Evolutionary conservation across 2,329 filamentous ascomycete genomes (phyloP), one percentile per base, ranked within the genome.

Genomic region (Monilinia polystroma): DNA sequence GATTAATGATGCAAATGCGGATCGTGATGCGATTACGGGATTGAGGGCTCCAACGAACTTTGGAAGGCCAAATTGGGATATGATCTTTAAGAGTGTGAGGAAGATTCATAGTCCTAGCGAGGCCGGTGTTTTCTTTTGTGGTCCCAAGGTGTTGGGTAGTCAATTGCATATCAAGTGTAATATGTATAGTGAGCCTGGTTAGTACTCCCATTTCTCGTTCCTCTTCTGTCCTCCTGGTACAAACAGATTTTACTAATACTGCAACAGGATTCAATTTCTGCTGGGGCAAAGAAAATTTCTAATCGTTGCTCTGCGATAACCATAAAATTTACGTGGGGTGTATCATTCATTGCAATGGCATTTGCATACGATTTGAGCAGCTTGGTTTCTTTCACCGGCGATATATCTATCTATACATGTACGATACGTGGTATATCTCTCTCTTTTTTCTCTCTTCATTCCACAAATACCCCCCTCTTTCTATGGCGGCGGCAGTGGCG

Each of bases 31-130:
- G 73, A 93, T 95, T 76, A 95, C 91, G 0, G 91, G 92, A 65
- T 84, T 95, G 41, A 85, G 90, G 59, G 89, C 90, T 65, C 91
- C 91, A 26, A 95, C 91, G 54, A 95, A 93, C 80, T 93, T 95
- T 76, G 92, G 92, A 64, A 83, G 91, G 32, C 92, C 92, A 20
- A 94, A 95, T 79, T 95, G 92, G 92, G 90, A 95, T 76, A 92
- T 92, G 86, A 91, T 96, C 74, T 95, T 95, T 81, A 86, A 90
- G 70, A 89, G 89, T 65, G 91, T 96, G 76, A 83, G 91, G 74
- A 93, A 93, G 79, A 85, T 95, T 70, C 90, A 92, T 76, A 81
- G 83, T 6, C 89, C 90, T 1, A 86, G 86, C 57, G 89, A 92
- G 79, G 88, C 87, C 2, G 90, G 90, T 72, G 90, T 92, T 23